Evolutionary conservation across 768 basidiomycete species (phyloP).

Genomic region (Chlorophyllum brunneum): DNA sequence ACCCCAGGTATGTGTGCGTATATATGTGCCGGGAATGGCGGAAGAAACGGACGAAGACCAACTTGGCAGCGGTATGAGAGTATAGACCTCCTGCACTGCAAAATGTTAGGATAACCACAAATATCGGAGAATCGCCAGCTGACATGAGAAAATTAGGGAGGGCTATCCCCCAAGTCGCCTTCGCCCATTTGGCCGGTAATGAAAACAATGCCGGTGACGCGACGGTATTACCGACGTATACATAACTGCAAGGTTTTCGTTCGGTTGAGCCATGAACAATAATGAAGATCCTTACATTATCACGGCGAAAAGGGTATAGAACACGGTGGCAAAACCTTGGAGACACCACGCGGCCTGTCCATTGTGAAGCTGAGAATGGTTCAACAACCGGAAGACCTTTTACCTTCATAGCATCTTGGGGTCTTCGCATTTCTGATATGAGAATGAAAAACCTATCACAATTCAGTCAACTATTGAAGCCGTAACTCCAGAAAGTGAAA

Average conservation of each 20-base stretch:
- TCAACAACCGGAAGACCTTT: neutral
- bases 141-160: conserved; percentile 50
- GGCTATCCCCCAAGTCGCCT: conserved; percentile 45
- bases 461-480: neutral
- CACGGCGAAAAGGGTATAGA: conserved; percentile 45
- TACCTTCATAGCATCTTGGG: conserved; percentile 56
- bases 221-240: conserved; percentile 44
- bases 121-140: conserved; percentile 9
- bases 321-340: conserved; percentile 48
- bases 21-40: conserved; percentile 45
- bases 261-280: neutral
- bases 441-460: conserved; percentile 49
- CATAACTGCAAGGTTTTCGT: conserved; percentile 27
- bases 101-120: neutral
- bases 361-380: neutral
- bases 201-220: conserved; percentile 44
- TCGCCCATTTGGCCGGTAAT: conserved; percentile 45
- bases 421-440: conserved; percentile 52
- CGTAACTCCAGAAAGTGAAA: neutral
- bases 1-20: conserved; percentile 37
- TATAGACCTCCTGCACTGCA: conserved; percentile 43
- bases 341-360: conserved; percentile 48
- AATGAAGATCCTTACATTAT: conserved; percentile 22
- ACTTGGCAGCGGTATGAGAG: conserved; percentile 49
- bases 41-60: conserved; percentile 49